A percentile compares a stretch with the other conserved stretches of the same genome.
Conservation (phyloP, 257 asterid species). For the Prunella vulgaris region DNA sequence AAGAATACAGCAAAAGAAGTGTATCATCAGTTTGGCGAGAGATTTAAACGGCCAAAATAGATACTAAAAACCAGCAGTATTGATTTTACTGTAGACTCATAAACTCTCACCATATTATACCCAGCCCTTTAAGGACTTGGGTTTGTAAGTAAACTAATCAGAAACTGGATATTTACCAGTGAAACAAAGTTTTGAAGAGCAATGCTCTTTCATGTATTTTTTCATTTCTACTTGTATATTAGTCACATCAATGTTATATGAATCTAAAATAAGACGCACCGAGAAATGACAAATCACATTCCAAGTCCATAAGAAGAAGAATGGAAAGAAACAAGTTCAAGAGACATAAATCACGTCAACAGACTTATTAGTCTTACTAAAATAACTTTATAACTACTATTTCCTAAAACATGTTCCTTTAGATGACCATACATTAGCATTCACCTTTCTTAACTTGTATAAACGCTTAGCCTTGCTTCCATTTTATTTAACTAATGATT, state of each 20-base stretch:
- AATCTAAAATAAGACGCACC: not conserved
- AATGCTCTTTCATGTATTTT: not conserved
- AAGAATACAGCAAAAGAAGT: slow-evolving; percentile 1
- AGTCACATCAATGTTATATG: not conserved
- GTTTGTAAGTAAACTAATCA: not conserved
- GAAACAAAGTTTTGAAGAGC: not conserved
- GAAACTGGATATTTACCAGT: not conserved
- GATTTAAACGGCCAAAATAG: not conserved
- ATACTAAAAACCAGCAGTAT: not conserved
- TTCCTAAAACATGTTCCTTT: not conserved
- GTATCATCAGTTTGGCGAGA: slow-evolving; percentile 12
- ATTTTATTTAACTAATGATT: not conserved
- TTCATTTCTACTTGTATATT: not conserved
- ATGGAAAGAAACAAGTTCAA: not conserved
- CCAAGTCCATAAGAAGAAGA: not conserved
- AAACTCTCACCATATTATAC: not conserved
- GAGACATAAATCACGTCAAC: not conserved
- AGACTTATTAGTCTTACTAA: not conserved
- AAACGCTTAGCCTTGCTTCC: not conserved
- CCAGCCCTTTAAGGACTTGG: not conserved
- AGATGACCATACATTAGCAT: not conserved
- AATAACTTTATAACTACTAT: not conserved
- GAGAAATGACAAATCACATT: not conserved
- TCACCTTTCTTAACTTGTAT: not conserved
- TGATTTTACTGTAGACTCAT: not conserved